Conservation (phyloP, 305 asterid genomes). For the Solanum hybrid region DNA sequence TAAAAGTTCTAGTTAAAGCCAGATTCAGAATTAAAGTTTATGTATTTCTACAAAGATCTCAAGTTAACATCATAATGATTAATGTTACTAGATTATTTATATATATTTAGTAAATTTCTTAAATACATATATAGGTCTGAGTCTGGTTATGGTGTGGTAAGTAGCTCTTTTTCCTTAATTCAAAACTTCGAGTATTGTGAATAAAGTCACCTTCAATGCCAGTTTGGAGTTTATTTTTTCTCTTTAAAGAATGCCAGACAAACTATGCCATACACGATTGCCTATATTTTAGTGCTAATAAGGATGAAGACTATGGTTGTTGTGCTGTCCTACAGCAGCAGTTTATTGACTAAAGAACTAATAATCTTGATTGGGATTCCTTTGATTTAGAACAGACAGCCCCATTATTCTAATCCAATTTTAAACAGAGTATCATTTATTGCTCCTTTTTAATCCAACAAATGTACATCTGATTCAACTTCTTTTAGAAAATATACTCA, state of each 20-base stretch:
- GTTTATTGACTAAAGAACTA: conserved; percentile 5
- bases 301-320: neutral
- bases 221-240: too few relatives aligned
- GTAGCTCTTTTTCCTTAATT: neutral
- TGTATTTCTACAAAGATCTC: neutral
- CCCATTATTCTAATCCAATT: conserved; percentile 8
- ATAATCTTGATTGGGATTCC: conserved; percentile 4
- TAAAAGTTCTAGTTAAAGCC: neutral
- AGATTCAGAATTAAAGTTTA: neutral
- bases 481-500: conserved; percentile 10
- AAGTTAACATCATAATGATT: neutral
- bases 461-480: neutral
- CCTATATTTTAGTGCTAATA: neutral
- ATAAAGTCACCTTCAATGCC: neutral
- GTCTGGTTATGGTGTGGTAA: neutral
- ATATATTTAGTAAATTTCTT: neutral
- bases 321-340: conserved; percentile 24
- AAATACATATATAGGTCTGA: neutral
- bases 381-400: too few relatives aligned
- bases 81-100: too few relatives aligned
- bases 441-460: neutral
- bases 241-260: neutral
- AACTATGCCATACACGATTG: neutral
- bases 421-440: neutral
- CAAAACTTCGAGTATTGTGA: neutral